Evolutionary conservation across 2,329 filamentous ascomycete species (phyloP), one percentile per base, ranked within the genome.

Genomic region (Exserohilum rostratum): DNA sequence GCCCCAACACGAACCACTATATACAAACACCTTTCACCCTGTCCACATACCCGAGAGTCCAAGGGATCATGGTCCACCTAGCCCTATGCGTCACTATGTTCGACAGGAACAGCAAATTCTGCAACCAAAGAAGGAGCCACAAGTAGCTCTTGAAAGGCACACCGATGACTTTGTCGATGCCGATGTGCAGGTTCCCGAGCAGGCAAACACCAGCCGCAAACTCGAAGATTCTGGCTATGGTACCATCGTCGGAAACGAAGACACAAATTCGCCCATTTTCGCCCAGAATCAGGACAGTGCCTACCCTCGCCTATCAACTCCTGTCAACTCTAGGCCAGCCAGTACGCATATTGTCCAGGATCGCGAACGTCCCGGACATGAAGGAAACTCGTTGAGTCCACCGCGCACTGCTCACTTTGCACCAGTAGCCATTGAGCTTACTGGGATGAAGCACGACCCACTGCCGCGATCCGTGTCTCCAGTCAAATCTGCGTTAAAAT

Each of bases 401-500:
- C 82, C 79, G 20, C 83, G 89, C 30, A 85, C 83, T 27, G 85
- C 89, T 11, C 88, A 85, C 64, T 92, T 92, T 70, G 85, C 85
- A 1, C 69, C 82, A 9, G 79, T 82, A 6, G 78, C 84, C 30
- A 82, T 84, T 6, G 78, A 82, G 20, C 73, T 79, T 13, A 67
- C 78, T 37, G 76, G 81, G 1, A 79, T 88, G 25, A 86, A 81
- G 58, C 89, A 93, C 67, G 82, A 86, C 49, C 90, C 90, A 5
- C 87, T 88, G 18, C 79, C 85, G 27, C 83, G 90, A 43, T 90
- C 89, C 5, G 78, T 89, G 10, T 92, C 90, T 0, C 90, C 90
- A 9, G 86, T 86, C 40, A 93, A 93, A 71, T 91, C 90, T 1
- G 90, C 89, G 1, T 69, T 93, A 58, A 93, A 93, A 70, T 80